Conservation (phyloP, 805 yeast species). For the Blastobotrys chiropterorum region DNA sequence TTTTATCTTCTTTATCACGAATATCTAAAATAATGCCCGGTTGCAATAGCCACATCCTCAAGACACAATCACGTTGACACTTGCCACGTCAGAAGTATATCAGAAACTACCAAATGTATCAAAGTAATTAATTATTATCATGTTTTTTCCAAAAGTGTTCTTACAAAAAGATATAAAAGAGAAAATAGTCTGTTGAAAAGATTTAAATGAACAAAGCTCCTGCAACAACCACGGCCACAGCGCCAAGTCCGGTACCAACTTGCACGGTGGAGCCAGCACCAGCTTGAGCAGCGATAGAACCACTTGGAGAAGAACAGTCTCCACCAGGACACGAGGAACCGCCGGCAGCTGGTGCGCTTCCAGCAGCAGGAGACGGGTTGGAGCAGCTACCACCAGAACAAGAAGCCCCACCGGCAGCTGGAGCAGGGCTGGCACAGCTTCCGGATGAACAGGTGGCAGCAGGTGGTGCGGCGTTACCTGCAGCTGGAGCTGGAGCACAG, state of each 20-base stretch:
- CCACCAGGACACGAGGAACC: background rate
- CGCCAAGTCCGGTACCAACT: background rate
- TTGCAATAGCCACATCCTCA: no score
- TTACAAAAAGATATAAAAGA: background rate
- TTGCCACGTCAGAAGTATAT: no score
- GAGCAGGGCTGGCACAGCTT: background rate
- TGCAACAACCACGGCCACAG: background rate
- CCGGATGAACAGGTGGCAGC: background rate
- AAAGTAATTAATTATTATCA: no score
- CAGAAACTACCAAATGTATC: no score
- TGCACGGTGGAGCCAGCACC: background rate
- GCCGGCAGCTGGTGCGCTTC: no score
- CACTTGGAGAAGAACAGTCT: background rate
- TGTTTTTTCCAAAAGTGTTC: background rate
- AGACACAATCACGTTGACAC: no score
- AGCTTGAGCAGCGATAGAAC: background rate
- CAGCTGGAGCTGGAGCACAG: background rate
- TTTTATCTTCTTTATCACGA: no score
- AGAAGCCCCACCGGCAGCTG: background rate
- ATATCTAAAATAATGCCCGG: no score
- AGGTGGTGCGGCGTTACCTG: background rate
- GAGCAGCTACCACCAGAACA: background rate
- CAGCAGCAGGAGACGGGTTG: background rate
- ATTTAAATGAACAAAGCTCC: background rate
- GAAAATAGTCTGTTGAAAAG: no score